A percentile compares a stretch with the other conserved stretches of the same genome.
Conservation (phyloP, 257 asterid species). For the Solanum lycopersicoides region DNA sequence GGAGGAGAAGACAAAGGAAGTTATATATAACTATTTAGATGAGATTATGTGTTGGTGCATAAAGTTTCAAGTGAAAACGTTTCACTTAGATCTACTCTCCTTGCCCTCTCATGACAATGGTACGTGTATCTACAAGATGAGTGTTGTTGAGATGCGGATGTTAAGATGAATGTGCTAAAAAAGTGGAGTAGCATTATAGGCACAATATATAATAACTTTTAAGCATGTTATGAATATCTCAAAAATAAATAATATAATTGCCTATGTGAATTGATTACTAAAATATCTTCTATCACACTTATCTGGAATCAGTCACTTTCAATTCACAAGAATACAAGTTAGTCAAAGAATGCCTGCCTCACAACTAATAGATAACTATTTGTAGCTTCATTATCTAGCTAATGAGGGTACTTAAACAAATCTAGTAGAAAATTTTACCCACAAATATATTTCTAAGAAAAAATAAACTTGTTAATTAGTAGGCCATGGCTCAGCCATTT, state of each 20-base stretch:
- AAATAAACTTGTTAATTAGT: neutral
- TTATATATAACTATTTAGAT: neutral
- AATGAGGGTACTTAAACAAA: neutral
- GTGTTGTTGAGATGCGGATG: neutral
- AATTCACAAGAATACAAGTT: neutral
- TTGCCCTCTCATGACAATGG: neutral
- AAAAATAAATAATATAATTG: neutral
- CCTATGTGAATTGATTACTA: neutral
- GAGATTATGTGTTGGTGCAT: neutral
- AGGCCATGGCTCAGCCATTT: neutral
- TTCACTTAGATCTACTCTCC: neutral
- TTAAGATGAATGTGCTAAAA: neutral
- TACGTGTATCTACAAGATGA: neutral
- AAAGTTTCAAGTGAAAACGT: neutral
- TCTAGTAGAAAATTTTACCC: neutral
- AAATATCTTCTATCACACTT: neutral
- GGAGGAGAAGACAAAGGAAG: neutral
- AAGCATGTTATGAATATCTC: neutral
- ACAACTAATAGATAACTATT: neutral
- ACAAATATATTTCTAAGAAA: neutral
- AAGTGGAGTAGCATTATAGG: neutral
- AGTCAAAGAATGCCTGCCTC: neutral
- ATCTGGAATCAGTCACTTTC: neutral
- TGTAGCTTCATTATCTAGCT: neutral
- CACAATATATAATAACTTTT: neutral